Percentiles rank a stretch among this genome's conserved stretches.
phyloP scores from a whole-genome alignment of 2,329 filamentous ascomycete species.

The Aspergillus sp. region DNA sequence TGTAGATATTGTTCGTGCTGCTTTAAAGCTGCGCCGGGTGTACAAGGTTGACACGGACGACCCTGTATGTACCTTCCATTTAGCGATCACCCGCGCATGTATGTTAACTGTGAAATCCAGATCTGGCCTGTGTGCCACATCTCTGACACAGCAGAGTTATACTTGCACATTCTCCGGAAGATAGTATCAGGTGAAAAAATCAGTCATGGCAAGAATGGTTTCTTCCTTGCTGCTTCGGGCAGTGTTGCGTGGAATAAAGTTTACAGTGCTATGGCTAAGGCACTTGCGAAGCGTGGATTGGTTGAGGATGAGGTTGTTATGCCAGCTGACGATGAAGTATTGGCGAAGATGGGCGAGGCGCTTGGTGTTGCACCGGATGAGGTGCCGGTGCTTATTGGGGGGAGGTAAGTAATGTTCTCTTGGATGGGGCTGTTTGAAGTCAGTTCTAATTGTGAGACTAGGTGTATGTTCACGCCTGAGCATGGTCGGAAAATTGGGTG shows the following conservation, averaged over 20 bases:
- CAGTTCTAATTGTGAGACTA: background rate
- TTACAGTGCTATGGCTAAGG: conserved; percentile 49
- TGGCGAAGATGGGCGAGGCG: conserved; percentile 48
- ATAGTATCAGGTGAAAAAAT: conserved; percentile 44
- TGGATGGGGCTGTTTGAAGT: background rate
- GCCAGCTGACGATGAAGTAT: conserved; percentile 36
- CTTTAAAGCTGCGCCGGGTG: background rate
- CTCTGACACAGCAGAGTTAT: conserved; percentile 50
- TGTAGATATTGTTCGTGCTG: background rate
- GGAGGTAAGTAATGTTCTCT: conserved; percentile 38
- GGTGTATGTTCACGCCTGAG: background rate
- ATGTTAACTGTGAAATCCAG: conserved; percentile 24
- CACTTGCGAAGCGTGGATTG: conserved; percentile 44
- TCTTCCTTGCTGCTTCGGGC: conserved; percentile 55
- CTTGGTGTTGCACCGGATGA: conserved; percentile 45
- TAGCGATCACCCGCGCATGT: no score
- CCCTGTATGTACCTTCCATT: background rate
- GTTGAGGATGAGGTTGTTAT: conserved; percentile 43
- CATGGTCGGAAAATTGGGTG: background rate
- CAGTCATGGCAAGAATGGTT: conserved; percentile 49
- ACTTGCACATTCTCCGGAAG: conserved; percentile 47
- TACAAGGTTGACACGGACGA: background rate
- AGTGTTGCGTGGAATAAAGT: conserved; percentile 55
- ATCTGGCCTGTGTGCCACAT: conserved; percentile 59
- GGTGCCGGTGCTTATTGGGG: conserved; percentile 35